These are phyloP conservation scores for Sisymbrium irio DNA, from an alignment of 345 rosid genomes.

Conservation along the genomic window DNA sequence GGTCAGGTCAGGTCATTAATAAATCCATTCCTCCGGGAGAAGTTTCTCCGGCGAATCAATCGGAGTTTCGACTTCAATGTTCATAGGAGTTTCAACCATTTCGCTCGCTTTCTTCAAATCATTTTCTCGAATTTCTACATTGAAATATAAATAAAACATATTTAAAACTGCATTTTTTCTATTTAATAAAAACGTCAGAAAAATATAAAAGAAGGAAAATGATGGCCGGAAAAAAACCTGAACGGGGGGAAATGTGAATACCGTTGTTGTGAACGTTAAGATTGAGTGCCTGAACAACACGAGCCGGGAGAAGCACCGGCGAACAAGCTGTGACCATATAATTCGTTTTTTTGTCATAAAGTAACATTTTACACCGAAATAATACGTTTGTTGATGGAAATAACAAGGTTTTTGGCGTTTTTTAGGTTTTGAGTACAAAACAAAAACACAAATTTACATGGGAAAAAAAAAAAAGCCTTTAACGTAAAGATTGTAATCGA, in stretches of 20 bases:
- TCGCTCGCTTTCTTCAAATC: constrained; percentile 23
- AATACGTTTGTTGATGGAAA: neutral
- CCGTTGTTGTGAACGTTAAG: constrained; percentile 44
- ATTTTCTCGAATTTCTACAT: constrained; percentile 33
- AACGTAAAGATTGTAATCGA: no score
- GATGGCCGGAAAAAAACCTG: constrained; percentile 21
- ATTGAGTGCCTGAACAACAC: constrained; percentile 60
- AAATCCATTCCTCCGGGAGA: constrained; percentile 87
- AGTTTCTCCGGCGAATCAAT: constrained; percentile 53
- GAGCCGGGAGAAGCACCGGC: constrained; percentile 55
- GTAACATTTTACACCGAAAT: no score
- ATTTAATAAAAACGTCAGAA: neutral
- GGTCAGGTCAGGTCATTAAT: constrained; percentile 32
- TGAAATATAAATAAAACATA: neutral
- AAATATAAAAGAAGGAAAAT: neutral
- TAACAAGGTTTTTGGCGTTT: neutral
- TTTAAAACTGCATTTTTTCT: constrained; percentile 14
- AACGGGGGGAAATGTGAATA: constrained; percentile 44
- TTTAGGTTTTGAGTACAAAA: neutral
- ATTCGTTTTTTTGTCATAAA: no score
- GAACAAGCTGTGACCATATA: constrained; percentile 48
- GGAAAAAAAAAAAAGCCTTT: no score
- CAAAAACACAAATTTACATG: no score
- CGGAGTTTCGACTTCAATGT: constrained; percentile 30
- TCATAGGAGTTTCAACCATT: constrained; percentile 27